These are phyloP conservation scores for Begonia fuchsioides DNA, from an alignment of 306 rosid species.

Conservation along the genomic window DNA sequence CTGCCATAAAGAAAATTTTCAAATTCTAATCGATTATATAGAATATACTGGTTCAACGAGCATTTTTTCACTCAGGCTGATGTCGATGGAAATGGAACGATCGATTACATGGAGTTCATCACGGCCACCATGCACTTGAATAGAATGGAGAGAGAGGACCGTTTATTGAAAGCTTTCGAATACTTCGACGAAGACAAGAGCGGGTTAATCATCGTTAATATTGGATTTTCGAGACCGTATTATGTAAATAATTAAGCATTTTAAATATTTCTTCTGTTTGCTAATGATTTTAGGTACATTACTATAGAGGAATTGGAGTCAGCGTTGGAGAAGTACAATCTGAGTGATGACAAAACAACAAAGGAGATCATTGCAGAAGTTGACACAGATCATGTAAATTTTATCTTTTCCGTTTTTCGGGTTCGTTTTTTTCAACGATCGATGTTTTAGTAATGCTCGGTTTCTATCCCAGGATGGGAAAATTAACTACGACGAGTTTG, in stretches of 20 bases:
- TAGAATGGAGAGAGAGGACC: constrained; percentile 91
- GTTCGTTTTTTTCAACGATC: not conserved
- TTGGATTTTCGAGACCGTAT: no score
- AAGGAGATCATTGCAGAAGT: constrained; percentile 95
- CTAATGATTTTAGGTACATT: constrained; percentile 39
- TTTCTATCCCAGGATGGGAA: constrained; percentile 61
- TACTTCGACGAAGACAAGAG: constrained; percentile 83
- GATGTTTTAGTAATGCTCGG: not conserved
- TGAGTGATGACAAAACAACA: constrained; percentile 76
- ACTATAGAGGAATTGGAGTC: constrained; percentile 80
- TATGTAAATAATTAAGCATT: no score
- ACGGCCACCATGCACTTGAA: constrained; percentile 95
- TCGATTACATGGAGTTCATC: constrained; percentile 91
- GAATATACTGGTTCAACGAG: no score
- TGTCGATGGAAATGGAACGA: constrained; percentile 86
- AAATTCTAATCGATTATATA: no score
- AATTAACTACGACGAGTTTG: constrained; percentile 84
- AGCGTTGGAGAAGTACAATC: constrained; percentile 75
- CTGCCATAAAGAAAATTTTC: not conserved
- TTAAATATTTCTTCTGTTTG: constrained; percentile 9
- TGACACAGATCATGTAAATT: constrained; percentile 65
- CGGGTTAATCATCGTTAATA: constrained; percentile 41
- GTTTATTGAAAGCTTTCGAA: constrained; percentile 74
- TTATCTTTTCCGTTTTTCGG: constrained; percentile 9
- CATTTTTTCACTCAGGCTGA: constrained; percentile 54